Base-by-base conservation (phyloP, 2,329 filamentous ascomycete species). In the Botrytis medusae region DNA sequence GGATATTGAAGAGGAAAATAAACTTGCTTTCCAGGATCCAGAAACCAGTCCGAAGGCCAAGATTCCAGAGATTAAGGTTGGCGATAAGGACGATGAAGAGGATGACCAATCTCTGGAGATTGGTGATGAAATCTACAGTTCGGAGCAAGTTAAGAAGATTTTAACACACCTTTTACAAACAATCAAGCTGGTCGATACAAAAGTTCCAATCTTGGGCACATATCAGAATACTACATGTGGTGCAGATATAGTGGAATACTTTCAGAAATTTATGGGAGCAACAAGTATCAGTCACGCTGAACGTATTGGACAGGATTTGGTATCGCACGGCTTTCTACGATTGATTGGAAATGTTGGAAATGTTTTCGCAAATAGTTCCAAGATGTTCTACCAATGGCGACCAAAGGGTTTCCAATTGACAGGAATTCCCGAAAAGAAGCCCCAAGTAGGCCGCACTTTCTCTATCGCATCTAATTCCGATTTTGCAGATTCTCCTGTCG, bases 1-100 rank as follows among this genome's bases (percentile, higher is more conserved):
- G 82, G 96, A 99, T 81, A 85, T 98, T 74, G 96, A 99, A 82
- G 96, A 99, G 83, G 97, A 99, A 85, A 97, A 98, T 83, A 98
- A 99, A 84, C 88, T 99, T 72, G 96, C 95, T 57, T 99, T 99
- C 83, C 94, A 97, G 82, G 94, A 95, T 77, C 94, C 94, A 2
- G 89, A 91, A 79, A 85, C 82, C 48, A 94, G 92, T 82, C 91
- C 92, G 4, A 86, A 88, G 82, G 84, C 86, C 72, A 77, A 86
- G 75, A 92, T 94, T 59, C 93, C 93, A 62, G 95, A 94, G 81
- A 97, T 99, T 83, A 97, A 98, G 82, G 91, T 98, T 59, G 90
- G 92, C 32, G 87, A 92, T 63, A 88, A 90, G 76, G 86, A 88
- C 74, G 88, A 89, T 73, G 87, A 88, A 62, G 89, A 93, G n/a